Evolutionary conservation across 352 stramenopile genomes (phyloP).

Genomic region (Aphanomyces stellatus): DNA sequence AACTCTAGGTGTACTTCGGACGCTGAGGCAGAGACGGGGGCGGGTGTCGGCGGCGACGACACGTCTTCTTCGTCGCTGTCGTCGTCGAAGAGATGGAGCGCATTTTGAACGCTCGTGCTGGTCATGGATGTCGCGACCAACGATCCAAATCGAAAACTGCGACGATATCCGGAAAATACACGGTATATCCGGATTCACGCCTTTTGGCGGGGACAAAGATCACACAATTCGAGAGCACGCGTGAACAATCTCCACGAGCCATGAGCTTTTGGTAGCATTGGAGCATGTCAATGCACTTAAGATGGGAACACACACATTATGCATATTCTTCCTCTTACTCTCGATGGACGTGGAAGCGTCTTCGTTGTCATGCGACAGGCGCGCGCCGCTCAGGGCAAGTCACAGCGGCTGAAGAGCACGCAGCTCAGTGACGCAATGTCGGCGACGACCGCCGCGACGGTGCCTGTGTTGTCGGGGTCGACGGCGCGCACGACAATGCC

Average conservation of each 20-base stretch:
- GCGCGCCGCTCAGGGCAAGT: too few relatives aligned
- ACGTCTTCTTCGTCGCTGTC: constrained; percentile 18
- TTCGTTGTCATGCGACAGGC: too few relatives aligned
- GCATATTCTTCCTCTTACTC: too few relatives aligned
- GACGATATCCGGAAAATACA: not conserved
- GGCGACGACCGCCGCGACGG: constrained; percentile 9
- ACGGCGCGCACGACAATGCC: not conserved
- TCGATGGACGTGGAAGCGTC: too few relatives aligned
- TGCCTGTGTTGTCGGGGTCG: constrained; percentile 2
- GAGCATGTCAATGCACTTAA: too few relatives aligned
- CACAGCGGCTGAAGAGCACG: constrained; percentile 6
- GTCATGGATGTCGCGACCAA: not conserved
- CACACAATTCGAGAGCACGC: too few relatives aligned
- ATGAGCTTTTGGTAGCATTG: too few relatives aligned
- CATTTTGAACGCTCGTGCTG: constrained; percentile 10
- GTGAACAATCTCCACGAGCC: too few relatives aligned
- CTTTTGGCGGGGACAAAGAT: not conserved
- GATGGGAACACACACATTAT: too few relatives aligned
- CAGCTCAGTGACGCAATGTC: constrained; percentile 17
- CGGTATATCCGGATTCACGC: not conserved
- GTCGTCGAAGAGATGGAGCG: constrained; percentile 17
- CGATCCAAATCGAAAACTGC: not conserved
- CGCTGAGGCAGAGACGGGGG: too few relatives aligned
- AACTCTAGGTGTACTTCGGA: constrained; percentile 16
- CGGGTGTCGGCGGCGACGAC: not conserved